These are phyloP conservation scores for Apiotrichum sp. DNA, from an alignment of 1,284 basidiomycete species.

Conservation along the genomic window DNA sequence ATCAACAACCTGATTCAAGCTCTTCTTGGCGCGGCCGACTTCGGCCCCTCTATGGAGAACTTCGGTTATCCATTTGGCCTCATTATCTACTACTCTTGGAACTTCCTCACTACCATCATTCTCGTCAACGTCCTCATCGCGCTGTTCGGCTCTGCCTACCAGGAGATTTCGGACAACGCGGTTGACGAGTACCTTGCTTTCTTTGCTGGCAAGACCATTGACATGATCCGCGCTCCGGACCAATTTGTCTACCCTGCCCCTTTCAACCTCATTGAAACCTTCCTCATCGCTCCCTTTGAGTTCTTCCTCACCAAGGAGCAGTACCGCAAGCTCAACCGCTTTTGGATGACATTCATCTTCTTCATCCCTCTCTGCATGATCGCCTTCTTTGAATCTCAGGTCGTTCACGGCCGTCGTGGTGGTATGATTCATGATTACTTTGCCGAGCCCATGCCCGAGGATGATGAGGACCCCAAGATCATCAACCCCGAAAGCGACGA, in stretches of 20 bases:
- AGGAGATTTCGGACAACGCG: conserved; percentile 57
- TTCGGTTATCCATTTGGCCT: conserved; percentile 59
- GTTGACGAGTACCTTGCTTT: conserved; percentile 61
- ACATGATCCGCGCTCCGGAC: conserved; percentile 68
- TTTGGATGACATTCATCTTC: conserved; percentile 71
- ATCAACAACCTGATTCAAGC: conserved; percentile 73
- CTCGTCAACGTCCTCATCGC: conserved; percentile 93
- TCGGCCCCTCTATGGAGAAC: conserved; percentile 55
- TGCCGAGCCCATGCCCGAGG: conserved; percentile 56
- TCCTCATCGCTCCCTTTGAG: conserved; percentile 80
- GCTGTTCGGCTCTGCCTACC: conserved; percentile 83
- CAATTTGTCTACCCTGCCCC: conserved; percentile 48
- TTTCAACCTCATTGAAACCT: conserved; percentile 71
- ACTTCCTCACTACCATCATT: conserved; percentile 75
- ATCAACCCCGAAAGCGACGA: conserved; percentile 53
- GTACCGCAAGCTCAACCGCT: conserved; percentile 60
- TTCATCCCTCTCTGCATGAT: conserved; percentile 69
- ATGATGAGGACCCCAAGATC: conserved; percentile 63
- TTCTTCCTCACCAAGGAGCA: conserved; percentile 42
- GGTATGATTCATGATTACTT: conserved; percentile 61
- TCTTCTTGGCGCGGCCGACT: conserved; percentile 73
- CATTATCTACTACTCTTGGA: conserved; percentile 82
- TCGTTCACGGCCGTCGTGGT: conserved; percentile 50
- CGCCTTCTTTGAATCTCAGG: conserved; percentile 66
- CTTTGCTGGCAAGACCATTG: conserved; percentile 81